Base-by-base conservation (phyloP, 345 rosid species). In the Eucalyptus decipiens region DNA sequence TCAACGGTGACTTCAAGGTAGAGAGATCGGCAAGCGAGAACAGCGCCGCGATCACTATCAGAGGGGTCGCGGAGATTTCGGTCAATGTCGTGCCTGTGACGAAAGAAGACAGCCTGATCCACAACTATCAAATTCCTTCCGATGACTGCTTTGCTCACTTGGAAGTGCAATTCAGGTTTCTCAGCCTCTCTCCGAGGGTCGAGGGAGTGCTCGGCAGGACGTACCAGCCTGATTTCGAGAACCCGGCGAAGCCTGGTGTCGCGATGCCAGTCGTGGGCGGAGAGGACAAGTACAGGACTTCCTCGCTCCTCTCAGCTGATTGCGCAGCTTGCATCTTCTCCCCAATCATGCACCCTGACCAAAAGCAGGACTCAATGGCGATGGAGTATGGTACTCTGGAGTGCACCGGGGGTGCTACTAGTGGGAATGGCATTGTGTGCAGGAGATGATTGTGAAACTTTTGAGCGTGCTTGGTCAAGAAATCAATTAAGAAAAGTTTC, bases 381-480 rank as follows among this genome's bases (percentile, higher is more conserved):
- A 86, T 51, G 51, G 49, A 90, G 62, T 69, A 58, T 88, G 87
- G 87, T 24, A 88, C 72, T 11, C 65, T 91, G 80, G 92, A 91
- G 47, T 91, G 91, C 89, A 86, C 91, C 19, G 83, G 91, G 65
- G 89, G 89, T 17, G 87, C 91, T 56, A 45, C 89, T 23, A 40
- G 83, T 19, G 90, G 92, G 34, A 88, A 89, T 56, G 92, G 92
- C 49, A 88, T 91, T 51, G 89, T 91, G 21, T 91, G 92, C 90
- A 88, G 87, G 91, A 91, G 89, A 87, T 91, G 60, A 91, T 8
- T 8, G 60, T 32, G 30, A 30, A 52, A 24, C 60, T 86, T 51
- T 76, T 1, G 47, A 76, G 47, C 28, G 1, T 76, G 83, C 28
- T 76, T 76, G 83, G 30, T 40, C 30, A 21, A 72, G 26, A 17